Percentiles rank a stretch among this genome's conserved stretches.
phyloP scores from a whole-genome alignment of 2,329 filamentous ascomycete species.

The Colletotrichum melonis region DNA sequence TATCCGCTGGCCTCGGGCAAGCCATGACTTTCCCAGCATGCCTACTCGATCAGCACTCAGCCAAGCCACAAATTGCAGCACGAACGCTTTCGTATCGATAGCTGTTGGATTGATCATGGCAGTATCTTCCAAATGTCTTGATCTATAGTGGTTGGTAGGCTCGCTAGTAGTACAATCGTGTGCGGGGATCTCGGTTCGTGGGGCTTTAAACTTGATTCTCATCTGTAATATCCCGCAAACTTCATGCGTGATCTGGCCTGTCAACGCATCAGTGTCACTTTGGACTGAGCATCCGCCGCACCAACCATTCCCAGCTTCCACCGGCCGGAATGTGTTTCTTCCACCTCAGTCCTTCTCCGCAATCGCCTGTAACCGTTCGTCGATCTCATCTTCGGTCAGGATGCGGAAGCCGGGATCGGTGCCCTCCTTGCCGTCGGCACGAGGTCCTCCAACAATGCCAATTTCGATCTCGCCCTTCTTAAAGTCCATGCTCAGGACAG shows the following conservation, averaged over 20 bases:
- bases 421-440: conserved; percentile 84
- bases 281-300: conserved; percentile 23
- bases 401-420: conserved; percentile 84
- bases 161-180: conserved; percentile 37
- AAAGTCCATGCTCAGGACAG: conserved; percentile 97
- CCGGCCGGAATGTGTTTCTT: conserved; percentile 25
- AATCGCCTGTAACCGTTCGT: conserved; percentile 97
- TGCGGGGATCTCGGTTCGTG: conserved; percentile 24
- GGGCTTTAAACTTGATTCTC: conserved; percentile 19
- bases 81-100: not conserved
- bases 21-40: conserved; percentile 8
- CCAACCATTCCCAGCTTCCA: conserved; percentile 24
- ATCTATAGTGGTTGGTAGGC: conserved; percentile 40
- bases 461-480: conserved; percentile 99
- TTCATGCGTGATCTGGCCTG: conserved; percentile 20
- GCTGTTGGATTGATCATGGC: conserved; percentile 23
- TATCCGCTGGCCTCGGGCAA: conserved; percentile 12
- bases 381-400: conserved; percentile 97
- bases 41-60: conserved; percentile 32
- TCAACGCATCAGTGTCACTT: conserved; percentile 16
- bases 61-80: conserved; percentile 34
- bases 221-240: conserved; percentile 22
- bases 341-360: conserved; percentile 91
- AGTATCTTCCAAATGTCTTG: conserved; percentile 38
- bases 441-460: conserved; percentile 92